These are phyloP conservation scores for Oehlia diaphana DNA, from an alignment of 192 early-diverging fungal species.

Conservation along the genomic window DNA sequence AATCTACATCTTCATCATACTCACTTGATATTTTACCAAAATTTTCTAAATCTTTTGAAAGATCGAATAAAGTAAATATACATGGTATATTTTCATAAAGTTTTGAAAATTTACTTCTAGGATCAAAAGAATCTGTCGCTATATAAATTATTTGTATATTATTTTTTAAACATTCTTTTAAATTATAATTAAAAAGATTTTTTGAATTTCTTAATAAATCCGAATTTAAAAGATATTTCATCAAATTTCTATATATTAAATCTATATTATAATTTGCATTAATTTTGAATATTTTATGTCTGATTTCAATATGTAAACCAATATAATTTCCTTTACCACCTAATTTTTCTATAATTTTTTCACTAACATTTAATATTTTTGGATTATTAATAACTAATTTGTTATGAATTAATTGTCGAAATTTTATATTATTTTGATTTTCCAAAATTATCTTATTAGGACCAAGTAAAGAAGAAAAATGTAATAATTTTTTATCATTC, in stretches of 20 bases:
- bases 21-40: not conserved
- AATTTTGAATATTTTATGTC: not conserved
- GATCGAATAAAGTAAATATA: not conserved
- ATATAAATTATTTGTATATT: not conserved
- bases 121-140: not conserved
- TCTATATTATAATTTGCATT: not conserved
- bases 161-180: not conserved
- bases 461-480: not conserved
- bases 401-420: not conserved
- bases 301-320: not conserved
- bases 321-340: slow-evolving; percentile 7
- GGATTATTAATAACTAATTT: not conserved
- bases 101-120: not conserved
- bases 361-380: not conserved
- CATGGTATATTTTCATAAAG: not conserved
- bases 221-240: not conserved
- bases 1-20: not conserved
- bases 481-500: not conserved
- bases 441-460: not conserved
- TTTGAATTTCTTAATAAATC: too few relatives aligned
- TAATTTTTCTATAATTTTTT: not conserved
- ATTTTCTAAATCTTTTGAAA: not conserved
- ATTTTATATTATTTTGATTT: not conserved
- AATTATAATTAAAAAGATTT: not conserved
- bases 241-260: not conserved